Percentiles rank a stretch among this genome's conserved stretches.
These are phyloP conservation scores for Coccomyxa sp. DNA, from an alignment of 139 green algal genomes.

Conservation along the genomic window DNA sequence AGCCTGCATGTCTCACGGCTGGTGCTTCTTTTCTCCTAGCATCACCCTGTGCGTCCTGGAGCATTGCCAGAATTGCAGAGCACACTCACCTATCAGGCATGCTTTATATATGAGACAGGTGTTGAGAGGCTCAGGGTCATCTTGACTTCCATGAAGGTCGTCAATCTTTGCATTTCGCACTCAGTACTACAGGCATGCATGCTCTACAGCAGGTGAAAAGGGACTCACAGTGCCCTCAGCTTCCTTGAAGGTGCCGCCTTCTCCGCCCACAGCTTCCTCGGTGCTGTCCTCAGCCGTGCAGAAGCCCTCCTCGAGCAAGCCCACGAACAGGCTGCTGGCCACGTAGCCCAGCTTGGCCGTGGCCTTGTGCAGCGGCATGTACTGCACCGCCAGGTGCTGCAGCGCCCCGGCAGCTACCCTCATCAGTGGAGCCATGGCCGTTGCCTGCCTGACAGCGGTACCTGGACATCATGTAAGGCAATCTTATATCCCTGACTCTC, in stretches of 20 bases:
- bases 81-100: no score
- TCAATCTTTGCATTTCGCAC: no score
- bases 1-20: no score
- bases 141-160: no score
- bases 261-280: constrained; percentile 12
- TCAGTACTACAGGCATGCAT: no score
- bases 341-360: constrained; percentile 84
- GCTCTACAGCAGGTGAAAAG: not conserved
- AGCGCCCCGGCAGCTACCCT: constrained; percentile 34
- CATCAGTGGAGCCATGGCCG: constrained; percentile 44
- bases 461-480: not conserved
- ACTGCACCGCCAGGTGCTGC: constrained; percentile 30
- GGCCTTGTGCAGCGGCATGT: constrained; percentile 57
- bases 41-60: no score
- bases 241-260: not conserved
- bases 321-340: constrained; percentile 63
- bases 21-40: no score
- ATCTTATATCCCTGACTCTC: not conserved
- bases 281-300: constrained; percentile 46
- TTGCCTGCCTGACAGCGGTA: not conserved
- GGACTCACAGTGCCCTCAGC: constrained; percentile 6
- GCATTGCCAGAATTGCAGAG: no score
- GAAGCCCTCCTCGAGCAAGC: constrained; percentile 85
- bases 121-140: no score
- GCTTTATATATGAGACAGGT: no score